Evolutionary conservation across 2,329 filamentous ascomycete genomes (phyloP).

Genomic region (Aspergillus fumigatiaffinis): DNA sequence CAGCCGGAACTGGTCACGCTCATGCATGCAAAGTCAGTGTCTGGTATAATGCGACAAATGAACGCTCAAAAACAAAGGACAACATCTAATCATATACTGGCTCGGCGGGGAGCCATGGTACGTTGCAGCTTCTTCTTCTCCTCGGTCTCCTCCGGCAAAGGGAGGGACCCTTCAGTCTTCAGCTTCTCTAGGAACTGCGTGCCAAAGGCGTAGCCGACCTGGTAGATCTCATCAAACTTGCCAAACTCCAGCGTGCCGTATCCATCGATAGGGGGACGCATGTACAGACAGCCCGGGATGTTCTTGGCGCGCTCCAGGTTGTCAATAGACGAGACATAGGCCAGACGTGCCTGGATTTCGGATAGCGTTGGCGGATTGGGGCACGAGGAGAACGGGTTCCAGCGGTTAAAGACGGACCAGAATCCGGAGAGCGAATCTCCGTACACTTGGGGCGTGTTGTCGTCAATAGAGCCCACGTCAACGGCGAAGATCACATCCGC

Average conservation of each 20-base stretch:
- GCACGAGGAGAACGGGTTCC: slow-evolving; percentile 87
- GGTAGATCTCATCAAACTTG: slow-evolving; percentile 96
- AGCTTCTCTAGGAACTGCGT: slow-evolving; percentile 73
- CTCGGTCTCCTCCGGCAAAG: slow-evolving; percentile 66
- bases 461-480: slow-evolving; percentile 88
- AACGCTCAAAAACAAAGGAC: not conserved
- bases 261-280: slow-evolving; percentile 88
- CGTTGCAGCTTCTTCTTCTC: slow-evolving; percentile 72
- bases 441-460: slow-evolving; percentile 85
- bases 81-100: slow-evolving; percentile 55
- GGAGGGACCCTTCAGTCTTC: slow-evolving; percentile 72
- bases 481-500: slow-evolving; percentile 93
- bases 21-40: not conserved
- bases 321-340: slow-evolving; percentile 92
- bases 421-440: slow-evolving; percentile 92
- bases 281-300: slow-evolving; percentile 87
- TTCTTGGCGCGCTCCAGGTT: slow-evolving; percentile 90
- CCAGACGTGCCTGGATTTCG: slow-evolving; percentile 91
- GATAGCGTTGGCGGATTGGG: slow-evolving; percentile 92
- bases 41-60: not conserved
- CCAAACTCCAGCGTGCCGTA: slow-evolving; percentile 95
- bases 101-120: slow-evolving; percentile 74
- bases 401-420: slow-evolving; percentile 92
- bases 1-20: not conserved
- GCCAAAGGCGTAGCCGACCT: slow-evolving; percentile 81